phyloP scores from a whole-genome alignment of 78 protist species.

The Dictyostelium discoideum region dicty_2.7 NC_007089.4:5127001-5127500 shows the following conservation, averaged over 20 bases:
- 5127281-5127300: not conserved
- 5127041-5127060: not conserved
- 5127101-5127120: not conserved
- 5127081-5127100: not conserved
- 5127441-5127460: slow-evolving; percentile 1
- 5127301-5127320: not conserved
- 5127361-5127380: slow-evolving; percentile 10
- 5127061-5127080: not conserved
- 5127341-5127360: too few species aligned
- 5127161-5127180: not conserved
- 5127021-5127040: not conserved
- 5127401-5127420: not conserved
- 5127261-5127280: not conserved
- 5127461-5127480: not conserved
- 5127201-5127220: not conserved
- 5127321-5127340: too few species aligned
- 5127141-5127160: not conserved
- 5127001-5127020: slow-evolving; percentile 19
- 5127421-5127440: not conserved
- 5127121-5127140: not conserved
- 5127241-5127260: not conserved
- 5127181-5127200: not conserved
- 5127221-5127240: not conserved
- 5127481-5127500: not conserved
- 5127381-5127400: not conserved